phyloP scores from a whole-genome alignment of 169 alveolate genomes.

The Plasmodium knowlesi region DNA sequence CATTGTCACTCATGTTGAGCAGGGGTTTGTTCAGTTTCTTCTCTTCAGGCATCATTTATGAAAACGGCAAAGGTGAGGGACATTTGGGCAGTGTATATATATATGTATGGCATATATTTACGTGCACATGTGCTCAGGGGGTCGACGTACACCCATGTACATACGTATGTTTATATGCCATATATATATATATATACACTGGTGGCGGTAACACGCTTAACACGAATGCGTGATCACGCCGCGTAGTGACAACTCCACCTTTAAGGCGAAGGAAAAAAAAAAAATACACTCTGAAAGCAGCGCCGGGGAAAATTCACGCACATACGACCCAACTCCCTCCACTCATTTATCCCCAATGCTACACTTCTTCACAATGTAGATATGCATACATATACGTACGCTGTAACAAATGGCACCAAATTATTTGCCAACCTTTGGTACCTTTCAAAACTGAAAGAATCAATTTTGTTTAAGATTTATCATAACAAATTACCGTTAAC shows the following conservation, averaged over 20 bases:
- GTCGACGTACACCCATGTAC: background rate
- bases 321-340: background rate
- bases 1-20: constrained; percentile 36
- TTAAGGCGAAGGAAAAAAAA: background rate
- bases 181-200: background rate
- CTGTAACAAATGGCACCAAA: background rate
- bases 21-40: constrained; percentile 41
- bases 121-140: background rate
- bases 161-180: background rate
- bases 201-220: background rate
- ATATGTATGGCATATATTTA: background rate
- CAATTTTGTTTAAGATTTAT: background rate
- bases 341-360: background rate
- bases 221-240: background rate
- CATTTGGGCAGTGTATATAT: background rate
- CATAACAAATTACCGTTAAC: background rate
- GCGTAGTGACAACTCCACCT: background rate
- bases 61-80: constrained; percentile 1
- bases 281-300: background rate
- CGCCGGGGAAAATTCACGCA: background rate
- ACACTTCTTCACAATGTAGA: background rate
- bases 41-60: constrained; percentile 46
- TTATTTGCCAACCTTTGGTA: background rate
- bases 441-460: background rate
- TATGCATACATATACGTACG: background rate